A percentile compares a stretch with the other conserved stretches of the same genome.
These are phyloP conservation scores for Lycium barbarum DNA, from an alignment of 257 asterid genomes.

Conservation along the genomic window DNA sequence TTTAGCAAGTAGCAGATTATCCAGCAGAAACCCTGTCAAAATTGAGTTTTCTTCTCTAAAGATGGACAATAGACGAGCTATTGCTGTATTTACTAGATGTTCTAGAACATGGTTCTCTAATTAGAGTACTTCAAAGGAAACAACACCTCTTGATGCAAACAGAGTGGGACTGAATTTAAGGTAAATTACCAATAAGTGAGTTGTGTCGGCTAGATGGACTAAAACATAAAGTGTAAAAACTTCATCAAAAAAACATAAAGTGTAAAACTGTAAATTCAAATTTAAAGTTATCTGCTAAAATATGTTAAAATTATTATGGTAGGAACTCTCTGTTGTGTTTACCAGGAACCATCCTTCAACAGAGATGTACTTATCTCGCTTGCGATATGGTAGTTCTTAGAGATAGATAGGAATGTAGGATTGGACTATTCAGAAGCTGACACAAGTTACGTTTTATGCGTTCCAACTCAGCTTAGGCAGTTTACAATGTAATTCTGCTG, in stretches of 20 bases:
- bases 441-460: not conserved
- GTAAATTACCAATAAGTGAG: slow-evolving; percentile 1
- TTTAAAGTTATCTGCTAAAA: slow-evolving; percentile 2
- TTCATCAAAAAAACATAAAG: not conserved
- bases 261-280: not conserved
- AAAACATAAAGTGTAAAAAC: not conserved
- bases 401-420: not conserved
- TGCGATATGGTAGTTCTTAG: not conserved
- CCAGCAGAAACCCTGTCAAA: not conserved
- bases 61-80: not conserved
- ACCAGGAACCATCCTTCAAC: slow-evolving; percentile 2
- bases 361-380: not conserved
- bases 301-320: not conserved
- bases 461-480: not conserved
- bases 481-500: not conserved
- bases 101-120: not conserved
- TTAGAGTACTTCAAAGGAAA: not conserved
- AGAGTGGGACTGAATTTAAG: slow-evolving; percentile 4
- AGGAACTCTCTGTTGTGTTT: slow-evolving; percentile 11
- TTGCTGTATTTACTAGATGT: not conserved
- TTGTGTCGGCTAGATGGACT: not conserved
- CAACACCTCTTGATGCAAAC: not conserved
- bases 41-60: not conserved
- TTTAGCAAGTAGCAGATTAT: not conserved
- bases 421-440: not conserved